A percentile compares a stretch with the other conserved stretches of the same genome.
These are phyloP conservation scores for Scutellaria minor DNA, from an alignment of 257 asterid species.

Conservation along the genomic window DNA sequence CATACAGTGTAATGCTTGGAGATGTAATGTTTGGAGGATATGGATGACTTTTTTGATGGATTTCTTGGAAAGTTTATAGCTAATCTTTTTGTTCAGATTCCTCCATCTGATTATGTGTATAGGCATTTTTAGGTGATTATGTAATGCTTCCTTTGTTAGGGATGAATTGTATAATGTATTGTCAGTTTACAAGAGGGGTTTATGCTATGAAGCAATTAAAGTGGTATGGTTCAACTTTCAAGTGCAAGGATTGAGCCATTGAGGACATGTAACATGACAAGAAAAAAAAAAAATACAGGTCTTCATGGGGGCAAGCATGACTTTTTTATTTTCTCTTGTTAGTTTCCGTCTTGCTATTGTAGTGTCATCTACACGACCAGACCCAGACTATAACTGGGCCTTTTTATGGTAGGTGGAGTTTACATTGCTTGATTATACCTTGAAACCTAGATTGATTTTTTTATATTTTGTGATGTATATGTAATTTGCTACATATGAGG, in stretches of 20 bases:
- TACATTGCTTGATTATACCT: not conserved
- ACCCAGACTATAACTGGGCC: not conserved
- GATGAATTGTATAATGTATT: slow-evolving; percentile 13
- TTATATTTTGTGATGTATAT: slow-evolving; percentile 6
- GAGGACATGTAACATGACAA: slow-evolving; percentile 11
- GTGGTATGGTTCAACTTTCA: not conserved
- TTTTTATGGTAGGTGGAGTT: slow-evolving; percentile 16
- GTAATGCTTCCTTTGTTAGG: slow-evolving; percentile 1
- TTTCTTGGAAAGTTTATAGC: slow-evolving; percentile 1
- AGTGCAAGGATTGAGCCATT: slow-evolving; percentile 12
- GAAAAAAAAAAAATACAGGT: not conserved
- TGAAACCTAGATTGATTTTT: not conserved
- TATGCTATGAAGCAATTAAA: slow-evolving; percentile 25
- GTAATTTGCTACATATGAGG: not conserved
- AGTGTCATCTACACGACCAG: not conserved
- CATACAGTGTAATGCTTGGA: slow-evolving; percentile 22
- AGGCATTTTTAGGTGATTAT: slow-evolving; percentile 10
- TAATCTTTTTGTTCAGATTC: not conserved
- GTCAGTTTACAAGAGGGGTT: not conserved
- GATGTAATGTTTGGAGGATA: slow-evolving; percentile 21
- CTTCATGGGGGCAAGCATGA: not conserved
- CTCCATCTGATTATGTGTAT: not conserved
- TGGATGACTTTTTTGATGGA: not conserved
- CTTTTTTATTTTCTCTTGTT: slow-evolving; percentile 8
- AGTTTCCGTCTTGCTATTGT: slow-evolving; percentile 21